A percentile compares a stretch with the other conserved stretches of the same genome.
Evolutionary conservation across 768 basidiomycete genomes (phyloP).

Genomic region (Xerocomus potaroensis): DNA sequence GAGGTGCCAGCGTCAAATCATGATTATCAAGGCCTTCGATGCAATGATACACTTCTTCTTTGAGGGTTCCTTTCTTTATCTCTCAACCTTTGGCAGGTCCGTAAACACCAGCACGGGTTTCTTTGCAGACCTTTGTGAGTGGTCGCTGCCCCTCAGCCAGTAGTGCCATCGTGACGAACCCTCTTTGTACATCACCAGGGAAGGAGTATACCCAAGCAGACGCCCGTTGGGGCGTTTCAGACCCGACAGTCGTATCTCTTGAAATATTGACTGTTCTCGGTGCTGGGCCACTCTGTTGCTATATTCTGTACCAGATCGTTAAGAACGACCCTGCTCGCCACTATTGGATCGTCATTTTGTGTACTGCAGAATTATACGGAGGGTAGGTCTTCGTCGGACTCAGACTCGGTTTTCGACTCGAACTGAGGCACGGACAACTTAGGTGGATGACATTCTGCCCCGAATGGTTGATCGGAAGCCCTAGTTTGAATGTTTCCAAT

Average conservation of each 20-base stretch:
- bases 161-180: neutral
- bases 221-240: constrained; percentile 74
- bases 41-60: constrained; percentile 74
- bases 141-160: neutral
- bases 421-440: neutral
- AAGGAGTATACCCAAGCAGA: constrained; percentile 80
- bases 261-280: constrained; percentile 78
- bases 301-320: constrained; percentile 62
- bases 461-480: constrained; percentile 77
- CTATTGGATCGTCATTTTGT: constrained; percentile 71
- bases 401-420: neutral
- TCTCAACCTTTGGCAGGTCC: constrained; percentile 68
- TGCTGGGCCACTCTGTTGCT: constrained; percentile 70
- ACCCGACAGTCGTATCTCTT: constrained; percentile 76
- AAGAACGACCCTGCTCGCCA: constrained; percentile 56
- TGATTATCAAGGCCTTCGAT: constrained; percentile 59
- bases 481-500: constrained; percentile 68
- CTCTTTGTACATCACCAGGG: constrained; percentile 43
- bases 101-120: constrained; percentile 66
- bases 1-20: neutral
- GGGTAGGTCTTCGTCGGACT: constrained; percentile 45
- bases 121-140: constrained; percentile 72
- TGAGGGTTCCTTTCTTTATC: constrained; percentile 77
- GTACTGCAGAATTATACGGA: constrained; percentile 75
- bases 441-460: constrained; percentile 90